Percentiles rank a stretch among this genome's conserved stretches.
Conservation (phyloP, 1,284 basidiomycete genomes). For the Apiotrichum laibachii region DNA sequence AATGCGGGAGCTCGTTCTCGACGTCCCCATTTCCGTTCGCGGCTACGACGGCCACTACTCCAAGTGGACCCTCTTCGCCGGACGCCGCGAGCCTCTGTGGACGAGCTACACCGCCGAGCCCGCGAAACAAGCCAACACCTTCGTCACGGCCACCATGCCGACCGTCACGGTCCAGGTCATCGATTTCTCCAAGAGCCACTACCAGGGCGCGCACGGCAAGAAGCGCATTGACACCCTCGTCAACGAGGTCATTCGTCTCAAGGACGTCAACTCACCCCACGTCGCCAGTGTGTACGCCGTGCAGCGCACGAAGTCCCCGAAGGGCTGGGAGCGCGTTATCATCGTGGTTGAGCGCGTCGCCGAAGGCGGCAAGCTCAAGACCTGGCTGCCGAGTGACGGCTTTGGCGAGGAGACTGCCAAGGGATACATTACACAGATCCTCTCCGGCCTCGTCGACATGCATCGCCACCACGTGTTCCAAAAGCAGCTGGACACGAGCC, state of each 20-base stretch:
- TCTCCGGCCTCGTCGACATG: conserved; percentile 42
- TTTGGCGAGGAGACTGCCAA: conserved; percentile 43
- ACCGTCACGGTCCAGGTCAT: conserved; percentile 42
- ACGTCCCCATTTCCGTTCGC: conserved; percentile 32
- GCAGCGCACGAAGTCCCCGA: conserved; percentile 42
- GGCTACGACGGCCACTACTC: conserved; percentile 39
- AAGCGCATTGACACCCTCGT: conserved; percentile 43
- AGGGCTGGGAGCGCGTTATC: conserved; percentile 46
- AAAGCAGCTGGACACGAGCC: conserved; percentile 45
- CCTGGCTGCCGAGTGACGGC: conserved; percentile 41
- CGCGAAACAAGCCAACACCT: conserved; percentile 47
- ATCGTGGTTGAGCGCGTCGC: conserved; percentile 39
- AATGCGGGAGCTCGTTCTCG: conserved; percentile 34
- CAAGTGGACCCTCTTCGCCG: conserved; percentile 45
- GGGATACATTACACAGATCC: conserved; percentile 44
- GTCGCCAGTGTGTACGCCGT: conserved; percentile 39
- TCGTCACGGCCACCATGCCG: conserved; percentile 54
- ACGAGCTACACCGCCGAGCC: conserved; percentile 48
- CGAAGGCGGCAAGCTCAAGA: conserved; percentile 41
- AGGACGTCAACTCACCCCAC: conserved; percentile 34
- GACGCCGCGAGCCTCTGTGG: conserved; percentile 43
- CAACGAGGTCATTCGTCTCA: conserved; percentile 35
- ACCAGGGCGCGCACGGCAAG: conserved; percentile 38
- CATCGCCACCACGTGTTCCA: conserved; percentile 42
- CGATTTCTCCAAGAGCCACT: conserved; percentile 48